Evolutionary conservation across 768 basidiomycete species (phyloP), one percentile per base, ranked within the genome.

Genomic region (Mycena filopes): DNA sequence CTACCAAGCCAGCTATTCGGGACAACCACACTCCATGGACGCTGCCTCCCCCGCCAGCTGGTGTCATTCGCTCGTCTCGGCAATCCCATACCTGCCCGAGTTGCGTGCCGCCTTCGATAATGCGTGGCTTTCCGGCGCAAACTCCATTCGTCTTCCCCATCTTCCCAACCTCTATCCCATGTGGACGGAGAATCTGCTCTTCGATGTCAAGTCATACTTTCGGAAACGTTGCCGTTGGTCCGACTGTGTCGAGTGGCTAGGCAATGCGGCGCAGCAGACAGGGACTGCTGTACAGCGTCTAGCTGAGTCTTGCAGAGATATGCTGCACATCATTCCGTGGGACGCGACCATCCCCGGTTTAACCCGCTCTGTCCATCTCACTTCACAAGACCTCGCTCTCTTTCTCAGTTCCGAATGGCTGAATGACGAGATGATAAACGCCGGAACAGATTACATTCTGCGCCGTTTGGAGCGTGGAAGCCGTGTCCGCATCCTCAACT

Each of bases 401-500:
- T 61, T 61, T 25, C 60, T 54, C 29, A 38, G 60, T 25, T 11
- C 21, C 4, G 31, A 25, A 4, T 61, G 60, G 60, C 50, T 61
- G 8, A 54, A 61, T 15, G 60, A 61, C 33, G 60, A 61, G 16
- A 61, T 61, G 60, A 51, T 61, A 42, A 61, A 61, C n/a, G 31
- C 60, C 3, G 60, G 60, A 7, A 12, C 20, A 1, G 50, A 61
- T 47, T 48, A 50, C 28, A 59, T 59, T 13, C 29, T 59, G 40
- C 58, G 20, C 20, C 58, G 58, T 1, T 11, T 42, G 15, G 28
- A 10, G 12, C 48, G 47, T 9, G 50, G 43, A 15, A 61, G 60
- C 20, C 50, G 50, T 0, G 11, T 42, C 12, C 60, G 60, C 4
- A 61, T 61, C 31, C 42, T 53, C 8, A 61, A 61, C 16, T 61